A percentile compares a stretch with the other conserved stretches of the same genome.
These are phyloP conservation scores for Yamadazyma akitaensis DNA, from an alignment of 805 yeast genomes.

Conservation along the genomic window DNA sequence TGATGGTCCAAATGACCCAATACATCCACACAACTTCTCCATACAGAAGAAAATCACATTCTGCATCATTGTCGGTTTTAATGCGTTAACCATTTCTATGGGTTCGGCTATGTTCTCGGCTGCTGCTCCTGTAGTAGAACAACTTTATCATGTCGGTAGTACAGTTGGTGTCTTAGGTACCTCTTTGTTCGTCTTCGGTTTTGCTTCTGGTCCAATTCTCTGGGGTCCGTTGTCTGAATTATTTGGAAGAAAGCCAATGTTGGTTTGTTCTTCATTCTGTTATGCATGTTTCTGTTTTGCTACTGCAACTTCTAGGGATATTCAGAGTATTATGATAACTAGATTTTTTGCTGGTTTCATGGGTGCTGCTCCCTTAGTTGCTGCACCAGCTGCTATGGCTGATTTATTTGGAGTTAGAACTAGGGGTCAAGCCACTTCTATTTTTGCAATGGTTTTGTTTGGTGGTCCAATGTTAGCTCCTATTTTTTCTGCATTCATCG, in stretches of 20 bases:
- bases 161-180: conserved; percentile 75
- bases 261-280: conserved; percentile 39
- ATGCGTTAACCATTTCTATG: conserved; percentile 51
- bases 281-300: conserved; percentile 50
- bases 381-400: conserved; percentile 81
- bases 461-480: conserved; percentile 84
- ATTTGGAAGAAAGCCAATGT: conserved; percentile 39
- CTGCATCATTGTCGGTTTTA: conserved; percentile 27
- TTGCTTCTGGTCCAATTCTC: conserved; percentile 86
- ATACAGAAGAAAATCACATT: conserved; percentile 20
- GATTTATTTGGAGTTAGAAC: conserved; percentile 65
- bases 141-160: conserved; percentile 52
- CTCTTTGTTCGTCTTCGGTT: conserved; percentile 83
- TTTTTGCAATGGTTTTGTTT: conserved; percentile 72
- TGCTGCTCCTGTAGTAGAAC: conserved; percentile 48
- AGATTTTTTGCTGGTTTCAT: conserved; percentile 77
- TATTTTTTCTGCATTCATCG: conserved; percentile 46
- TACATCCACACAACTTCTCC: conserved; percentile 79
- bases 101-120: conserved; percentile 84
- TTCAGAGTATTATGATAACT: conserved; percentile 73
- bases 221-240: conserved; percentile 53
- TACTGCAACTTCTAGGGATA: conserved; percentile 71
- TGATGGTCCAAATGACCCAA: conserved; percentile 77
- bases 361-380: conserved; percentile 84
- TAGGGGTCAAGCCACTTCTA: conserved; percentile 73